phyloP scores from a whole-genome alignment of 1,139 yeast genomes.

The Eremothecium gossypii region DNA sequence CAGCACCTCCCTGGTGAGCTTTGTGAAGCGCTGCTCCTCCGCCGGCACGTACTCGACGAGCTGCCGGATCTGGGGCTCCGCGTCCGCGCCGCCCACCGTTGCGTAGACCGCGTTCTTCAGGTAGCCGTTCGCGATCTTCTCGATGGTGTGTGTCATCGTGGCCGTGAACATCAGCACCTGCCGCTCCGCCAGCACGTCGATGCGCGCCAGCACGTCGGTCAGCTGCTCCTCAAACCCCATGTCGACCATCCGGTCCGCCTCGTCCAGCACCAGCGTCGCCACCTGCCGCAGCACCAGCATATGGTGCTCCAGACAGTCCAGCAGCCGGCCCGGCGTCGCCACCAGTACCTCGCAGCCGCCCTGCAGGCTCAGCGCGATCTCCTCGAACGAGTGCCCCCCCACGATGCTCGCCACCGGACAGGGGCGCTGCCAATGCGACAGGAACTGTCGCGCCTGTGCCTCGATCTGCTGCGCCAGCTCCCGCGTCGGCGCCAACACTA shows the following conservation, averaged over 20 bases:
- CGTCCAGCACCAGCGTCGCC: constrained; percentile 71
- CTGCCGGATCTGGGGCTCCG: constrained; percentile 34
- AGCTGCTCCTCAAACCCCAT: constrained; percentile 87
- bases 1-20: constrained; percentile 14
- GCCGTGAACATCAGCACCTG: constrained; percentile 91
- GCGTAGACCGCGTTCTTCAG: constrained; percentile 54
- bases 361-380: constrained; percentile 50
- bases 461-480: constrained; percentile 87
- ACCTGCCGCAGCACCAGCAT: constrained; percentile 54
- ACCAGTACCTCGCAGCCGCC: constrained; percentile 74
- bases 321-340: constrained; percentile 88
- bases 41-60: constrained; percentile 40
- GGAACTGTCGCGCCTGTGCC: constrained; percentile 49
- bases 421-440: constrained; percentile 30
- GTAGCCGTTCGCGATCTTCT: constrained; percentile 53
- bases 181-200: constrained; percentile 34
- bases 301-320: constrained; percentile 68
- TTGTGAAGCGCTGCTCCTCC: constrained; percentile 37
- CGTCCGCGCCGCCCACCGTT: constrained; percentile 56
- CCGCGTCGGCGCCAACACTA: constrained; percentile 84
- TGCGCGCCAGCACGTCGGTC: constrained; percentile 43
- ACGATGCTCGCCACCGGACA: constrained; percentile 59
- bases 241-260: constrained; percentile 92
- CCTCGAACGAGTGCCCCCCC: constrained; percentile 85
- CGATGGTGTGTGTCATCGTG: constrained; percentile 73